Conservation (phyloP, 1,284 basidiomycete genomes). For the Taiwanofungus camphoratus region DNA sequence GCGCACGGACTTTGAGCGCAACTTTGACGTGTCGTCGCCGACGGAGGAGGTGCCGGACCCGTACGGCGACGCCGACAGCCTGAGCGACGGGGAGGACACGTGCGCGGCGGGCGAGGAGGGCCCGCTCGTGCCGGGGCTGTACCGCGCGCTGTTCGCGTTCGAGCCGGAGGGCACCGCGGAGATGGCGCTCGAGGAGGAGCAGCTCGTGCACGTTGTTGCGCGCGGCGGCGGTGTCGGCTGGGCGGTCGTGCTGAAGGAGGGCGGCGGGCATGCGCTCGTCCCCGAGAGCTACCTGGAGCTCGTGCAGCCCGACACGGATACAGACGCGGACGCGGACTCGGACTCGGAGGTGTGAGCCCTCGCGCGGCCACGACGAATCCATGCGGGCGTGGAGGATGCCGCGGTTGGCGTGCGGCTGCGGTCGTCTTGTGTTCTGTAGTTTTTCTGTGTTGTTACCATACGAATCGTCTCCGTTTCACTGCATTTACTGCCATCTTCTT, state of each 20-base stretch:
- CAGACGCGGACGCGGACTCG: background rate
- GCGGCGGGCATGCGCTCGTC: constrained; percentile 51
- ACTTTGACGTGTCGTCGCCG: constrained; percentile 34
- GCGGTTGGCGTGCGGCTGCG: no score
- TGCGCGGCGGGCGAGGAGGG: constrained; percentile 23
- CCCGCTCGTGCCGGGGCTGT: constrained; percentile 55
- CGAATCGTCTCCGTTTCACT: no score
- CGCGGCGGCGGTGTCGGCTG: constrained; percentile 71
- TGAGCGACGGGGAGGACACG: constrained; percentile 20
- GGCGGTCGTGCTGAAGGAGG: constrained; percentile 54
- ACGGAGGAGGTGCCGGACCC: constrained; percentile 25
- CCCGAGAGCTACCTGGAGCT: constrained; percentile 63
- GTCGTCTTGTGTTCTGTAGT: no score
- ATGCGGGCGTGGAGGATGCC: background rate
- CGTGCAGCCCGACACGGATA: constrained; percentile 31
- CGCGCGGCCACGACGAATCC: background rate
- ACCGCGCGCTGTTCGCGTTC: constrained; percentile 67
- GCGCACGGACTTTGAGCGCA: constrained; percentile 41
- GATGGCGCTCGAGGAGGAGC: constrained; percentile 69
- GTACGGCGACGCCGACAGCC: constrained; percentile 22
- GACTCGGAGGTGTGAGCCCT: background rate
- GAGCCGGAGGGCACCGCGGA: constrained; percentile 70
- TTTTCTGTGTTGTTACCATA: no score
- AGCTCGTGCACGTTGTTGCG: constrained; percentile 61
- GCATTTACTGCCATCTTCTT: no score